phyloP scores from a whole-genome alignment of 352 stramenopile genomes.

The Plasmopara muralis region DNA sequence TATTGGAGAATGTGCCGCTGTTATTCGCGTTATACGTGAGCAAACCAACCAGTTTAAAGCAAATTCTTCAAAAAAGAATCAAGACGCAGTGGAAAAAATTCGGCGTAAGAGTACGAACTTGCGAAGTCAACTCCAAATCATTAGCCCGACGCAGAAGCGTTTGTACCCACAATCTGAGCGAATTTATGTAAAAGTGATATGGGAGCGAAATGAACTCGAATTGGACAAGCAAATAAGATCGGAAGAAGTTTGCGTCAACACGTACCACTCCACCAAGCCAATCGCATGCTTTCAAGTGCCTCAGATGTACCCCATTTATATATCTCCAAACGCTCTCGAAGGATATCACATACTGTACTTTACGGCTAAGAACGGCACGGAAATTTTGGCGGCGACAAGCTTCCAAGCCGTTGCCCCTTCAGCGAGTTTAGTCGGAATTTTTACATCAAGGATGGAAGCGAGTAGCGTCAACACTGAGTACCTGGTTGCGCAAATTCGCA shows the following conservation, averaged over 20 bases:
- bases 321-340: constrained; percentile 12
- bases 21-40: constrained; percentile 27
- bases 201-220: constrained; percentile 7
- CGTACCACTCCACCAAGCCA: constrained; percentile 20
- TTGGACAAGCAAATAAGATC: constrained; percentile 4
- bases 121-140: constrained; percentile 18
- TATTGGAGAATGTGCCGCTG: constrained; percentile 20
- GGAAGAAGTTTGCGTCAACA: constrained; percentile 35
- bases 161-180: constrained; percentile 35
- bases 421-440: constrained; percentile 26
- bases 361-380: constrained; percentile 15
- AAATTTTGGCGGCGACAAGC: constrained; percentile 31
- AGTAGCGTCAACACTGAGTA: constrained; percentile 4
- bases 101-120: neutral
- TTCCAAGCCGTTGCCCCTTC: constrained; percentile 35
- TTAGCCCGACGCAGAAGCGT: constrained; percentile 17
- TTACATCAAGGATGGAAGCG: constrained; percentile 6
- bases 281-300: constrained; percentile 21
- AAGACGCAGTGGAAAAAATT: constrained; percentile 1
- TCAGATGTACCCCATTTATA: constrained; percentile 32
- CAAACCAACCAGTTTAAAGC: constrained; percentile 11
- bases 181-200: constrained; percentile 39
- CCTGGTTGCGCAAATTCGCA: constrained; percentile 28
- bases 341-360: constrained; percentile 46
- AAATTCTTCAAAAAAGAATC: neutral